Conservation (phyloP, 768 basidiomycete species). For the Punctularia strigosozonata region DNA sequence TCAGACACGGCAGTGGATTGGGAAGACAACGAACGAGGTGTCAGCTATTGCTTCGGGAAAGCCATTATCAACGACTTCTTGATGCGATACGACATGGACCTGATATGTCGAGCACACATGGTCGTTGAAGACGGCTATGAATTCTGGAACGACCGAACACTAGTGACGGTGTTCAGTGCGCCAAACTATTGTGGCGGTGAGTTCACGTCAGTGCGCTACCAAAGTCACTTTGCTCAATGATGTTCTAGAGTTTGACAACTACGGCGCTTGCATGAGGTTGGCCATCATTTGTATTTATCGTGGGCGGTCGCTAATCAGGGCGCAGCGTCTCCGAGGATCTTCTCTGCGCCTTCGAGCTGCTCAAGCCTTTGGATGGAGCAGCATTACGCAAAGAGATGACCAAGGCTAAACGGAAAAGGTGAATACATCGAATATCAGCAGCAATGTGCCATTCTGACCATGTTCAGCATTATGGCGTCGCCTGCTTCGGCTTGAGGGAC, state of each 20-base stretch:
- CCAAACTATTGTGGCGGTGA: slow-evolving; percentile 94
- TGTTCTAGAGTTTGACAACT: slow-evolving; percentile 78
- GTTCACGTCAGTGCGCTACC: slow-evolving; percentile 18
- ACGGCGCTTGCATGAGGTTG: slow-evolving; percentile 90
- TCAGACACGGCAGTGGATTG: slow-evolving; percentile 96
- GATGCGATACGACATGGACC: slow-evolving; percentile 92
- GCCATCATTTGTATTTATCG: slow-evolving; percentile 7
- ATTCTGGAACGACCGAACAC: slow-evolving; percentile 97
- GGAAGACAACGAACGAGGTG: slow-evolving; percentile 99
- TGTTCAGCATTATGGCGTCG: no score
- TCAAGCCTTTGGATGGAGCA: slow-evolving; percentile 91
- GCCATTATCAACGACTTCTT: slow-evolving; percentile 94
- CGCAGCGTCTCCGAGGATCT: slow-evolving; percentile 90
- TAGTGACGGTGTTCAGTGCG: slow-evolving; percentile 98
- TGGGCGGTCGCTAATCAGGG: background rate
- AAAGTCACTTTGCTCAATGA: background rate
- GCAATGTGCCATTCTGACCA: background rate
- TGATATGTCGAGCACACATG: slow-evolving; percentile 99
- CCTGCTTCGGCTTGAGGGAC: no score
- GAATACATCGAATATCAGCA: slow-evolving; percentile 10
- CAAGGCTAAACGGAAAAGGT: slow-evolving; percentile 98
- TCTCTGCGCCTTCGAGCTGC: slow-evolving; percentile 91
- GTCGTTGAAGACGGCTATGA: slow-evolving; percentile 99
- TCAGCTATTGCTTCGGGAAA: slow-evolving; percentile 99
- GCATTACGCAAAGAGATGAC: slow-evolving; percentile 98